Evolutionary conservation across 2,329 filamentous ascomycete species (phyloP).

Genomic region (Phaeomoniella chlamydospora): DNA sequence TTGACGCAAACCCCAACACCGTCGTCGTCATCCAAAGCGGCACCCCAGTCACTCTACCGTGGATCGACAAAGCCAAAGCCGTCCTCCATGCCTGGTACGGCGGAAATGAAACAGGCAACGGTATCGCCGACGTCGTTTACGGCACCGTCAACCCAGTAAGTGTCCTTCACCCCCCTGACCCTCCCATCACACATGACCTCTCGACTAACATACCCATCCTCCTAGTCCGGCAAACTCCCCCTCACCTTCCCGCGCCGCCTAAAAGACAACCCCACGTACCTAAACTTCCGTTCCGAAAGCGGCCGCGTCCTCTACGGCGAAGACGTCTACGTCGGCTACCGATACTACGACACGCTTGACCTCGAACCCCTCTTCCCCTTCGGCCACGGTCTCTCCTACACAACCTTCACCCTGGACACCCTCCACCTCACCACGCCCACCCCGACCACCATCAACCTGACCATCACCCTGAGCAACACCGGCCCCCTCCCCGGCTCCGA

Average conservation of each 20-base stretch:
- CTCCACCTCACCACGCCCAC: neutral
- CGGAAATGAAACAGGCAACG: slow-evolving; percentile 74
- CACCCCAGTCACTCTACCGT: slow-evolving; percentile 45
- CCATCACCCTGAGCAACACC: neutral
- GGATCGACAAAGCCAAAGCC: slow-evolving; percentile 31
- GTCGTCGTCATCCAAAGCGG: slow-evolving; percentile 66
- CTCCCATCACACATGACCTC: slow-evolving; percentile 52
- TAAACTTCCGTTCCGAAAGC: slow-evolving; percentile 59
- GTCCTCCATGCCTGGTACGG: slow-evolving; percentile 72
- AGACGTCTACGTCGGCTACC: slow-evolving; percentile 68
- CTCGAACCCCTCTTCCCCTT: slow-evolving; percentile 59
- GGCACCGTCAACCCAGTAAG: slow-evolving; percentile 61
- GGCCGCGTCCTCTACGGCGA: slow-evolving; percentile 64
- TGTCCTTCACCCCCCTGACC: slow-evolving; percentile 62
- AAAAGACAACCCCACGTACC: slow-evolving; percentile 59
- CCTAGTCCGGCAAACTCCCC: slow-evolving; percentile 60
- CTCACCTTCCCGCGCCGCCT: slow-evolving; percentile 56
- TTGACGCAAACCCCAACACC: slow-evolving; percentile 52
- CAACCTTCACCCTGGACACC: neutral
- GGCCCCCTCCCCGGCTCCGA: neutral
- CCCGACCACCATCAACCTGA: neutral
- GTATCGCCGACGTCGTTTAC: slow-evolving; percentile 63
- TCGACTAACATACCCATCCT: slow-evolving; percentile 65
- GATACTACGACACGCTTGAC: slow-evolving; percentile 61
- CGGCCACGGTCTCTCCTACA: slow-evolving; percentile 56